Evolutionary conservation across 2,329 filamentous ascomycete genomes (phyloP), one percentile per base, ranked within the genome.

Genomic region (Colletotrichum euphorbiae): DNA sequence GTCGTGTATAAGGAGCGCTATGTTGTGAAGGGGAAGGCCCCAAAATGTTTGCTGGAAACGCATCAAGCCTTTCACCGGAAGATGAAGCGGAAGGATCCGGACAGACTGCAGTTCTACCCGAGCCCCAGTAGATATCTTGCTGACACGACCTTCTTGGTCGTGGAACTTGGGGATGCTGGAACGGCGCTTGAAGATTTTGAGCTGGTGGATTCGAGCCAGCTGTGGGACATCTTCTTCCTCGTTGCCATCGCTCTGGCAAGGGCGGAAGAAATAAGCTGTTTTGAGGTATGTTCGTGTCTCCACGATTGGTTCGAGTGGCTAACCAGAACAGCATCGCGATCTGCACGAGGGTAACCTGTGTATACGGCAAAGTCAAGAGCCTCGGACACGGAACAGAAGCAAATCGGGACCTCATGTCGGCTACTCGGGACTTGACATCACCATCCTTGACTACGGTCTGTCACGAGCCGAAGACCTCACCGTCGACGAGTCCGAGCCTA

Each of bases 291-390:
- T 31, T 46, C 3, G 4, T 46, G 8, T 19, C 33, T 19, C 19
- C 6, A 11, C 40, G 15, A 17, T 36, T 19, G 7, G 3, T 11
- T 3, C 48, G 2, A 7, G 17, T n/a, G 28, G 33, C 48, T 12
- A 12, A 57, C 17, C 7, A 5, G 7, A 33, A 6, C 69, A 89
- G 87, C 89, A 91, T 72, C 86, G 89, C 6, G 89, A 91, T 72
- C 80, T 91, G 4, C 89, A 91, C 71, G 88, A 91, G 70, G 88
- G 88, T 4, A 90, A 91, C 71, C 76, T 91, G 15, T 90, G 89
- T 70, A 82, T 90, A 54, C 81, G 83, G 3, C 82, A 81, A 59
- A 77, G 79, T 1, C 74, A 78, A 3, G 72, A 80, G 3, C 73
- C 81, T 0, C 73, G 73, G 8, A 72, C 77, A 2, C 76, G 75